phyloP scores from a whole-genome alignment of 139 green algal species.

The Chlamydomonas incerta region DNA sequence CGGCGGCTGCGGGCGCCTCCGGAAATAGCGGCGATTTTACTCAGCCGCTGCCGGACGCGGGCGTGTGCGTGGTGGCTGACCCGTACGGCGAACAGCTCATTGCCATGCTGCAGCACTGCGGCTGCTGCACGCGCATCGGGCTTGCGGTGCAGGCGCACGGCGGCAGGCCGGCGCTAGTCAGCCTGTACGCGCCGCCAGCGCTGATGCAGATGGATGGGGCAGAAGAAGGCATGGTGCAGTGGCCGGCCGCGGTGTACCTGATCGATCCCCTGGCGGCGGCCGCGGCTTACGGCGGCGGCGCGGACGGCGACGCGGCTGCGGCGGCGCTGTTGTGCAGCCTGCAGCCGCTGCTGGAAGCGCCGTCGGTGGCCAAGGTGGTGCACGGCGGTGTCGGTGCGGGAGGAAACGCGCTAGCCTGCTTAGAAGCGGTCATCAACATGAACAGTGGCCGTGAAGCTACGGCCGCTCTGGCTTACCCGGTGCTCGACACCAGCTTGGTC shows the following conservation, averaged over 20 bases:
- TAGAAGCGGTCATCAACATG: neutral
- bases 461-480: neutral
- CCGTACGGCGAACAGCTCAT: slow-evolving; percentile 71
- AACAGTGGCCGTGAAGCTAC: neutral
- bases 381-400: neutral
- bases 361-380: slow-evolving; percentile 20
- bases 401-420: neutral
- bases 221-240: neutral
- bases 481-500: slow-evolving; percentile 15
- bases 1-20: too few relatives aligned
- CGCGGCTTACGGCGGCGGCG: neutral
- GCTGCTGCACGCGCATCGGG: neutral
- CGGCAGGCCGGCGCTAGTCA: neutral
- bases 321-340: neutral
- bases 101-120: slow-evolving; percentile 61
- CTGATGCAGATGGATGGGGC: too few relatives aligned
- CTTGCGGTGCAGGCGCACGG: neutral
- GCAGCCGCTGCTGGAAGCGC: neutral
- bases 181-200: slow-evolving; percentile 9
- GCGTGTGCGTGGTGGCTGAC: neutral
- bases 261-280: neutral
- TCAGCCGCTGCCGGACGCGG: neutral
- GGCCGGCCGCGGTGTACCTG: slow-evolving; percentile 10
- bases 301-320: neutral
- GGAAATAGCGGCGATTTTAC: too few relatives aligned